phyloP scores from a whole-genome alignment of 176 grass and related monocot genomes.

The Cymbopogon citratus region DNA sequence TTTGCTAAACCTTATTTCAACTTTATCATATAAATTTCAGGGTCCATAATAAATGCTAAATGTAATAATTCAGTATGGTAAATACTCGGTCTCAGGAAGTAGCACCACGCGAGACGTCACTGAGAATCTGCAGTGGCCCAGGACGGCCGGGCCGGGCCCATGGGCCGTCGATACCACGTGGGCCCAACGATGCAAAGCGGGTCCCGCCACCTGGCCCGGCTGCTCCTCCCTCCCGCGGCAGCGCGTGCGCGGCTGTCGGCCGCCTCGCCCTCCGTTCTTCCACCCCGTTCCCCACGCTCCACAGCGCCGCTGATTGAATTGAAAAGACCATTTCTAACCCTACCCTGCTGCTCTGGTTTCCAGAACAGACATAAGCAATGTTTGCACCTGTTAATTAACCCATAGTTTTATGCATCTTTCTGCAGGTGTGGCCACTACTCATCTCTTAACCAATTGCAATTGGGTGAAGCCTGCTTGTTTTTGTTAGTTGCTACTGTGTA shows the following conservation, averaged over 20 bases:
- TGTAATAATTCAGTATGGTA: too few relatives aligned
- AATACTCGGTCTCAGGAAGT: too few relatives aligned
- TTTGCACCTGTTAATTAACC: neutral
- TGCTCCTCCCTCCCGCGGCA: slow-evolving; percentile 34
- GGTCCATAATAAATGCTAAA: too few relatives aligned
- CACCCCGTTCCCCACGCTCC: slow-evolving; percentile 21
- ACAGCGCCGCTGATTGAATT: slow-evolving; percentile 38
- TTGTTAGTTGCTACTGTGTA: neutral
- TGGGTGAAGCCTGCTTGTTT: neutral
- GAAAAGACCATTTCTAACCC: slow-evolving; percentile 23
- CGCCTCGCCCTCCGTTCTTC: slow-evolving; percentile 16
- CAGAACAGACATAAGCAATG: slow-evolving; percentile 15
- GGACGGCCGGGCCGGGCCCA: neutral
- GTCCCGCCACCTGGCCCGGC: slow-evolving; percentile 31
- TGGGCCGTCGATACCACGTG: slow-evolving; percentile 6
- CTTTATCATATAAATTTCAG: too few relatives aligned
- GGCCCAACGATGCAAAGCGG: slow-evolving; percentile 24
- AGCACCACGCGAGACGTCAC: neutral
- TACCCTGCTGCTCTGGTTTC: neutral
- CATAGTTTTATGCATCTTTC: neutral
- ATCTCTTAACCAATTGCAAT: neutral
- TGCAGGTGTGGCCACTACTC: neutral
- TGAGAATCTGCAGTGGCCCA: slow-evolving; percentile 16
- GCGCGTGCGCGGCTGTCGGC: slow-evolving; percentile 50
- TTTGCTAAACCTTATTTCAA: too few relatives aligned